phyloP scores from a whole-genome alignment of 2,329 filamentous ascomycete species.

The Epicoccum sorghinum region DNA sequence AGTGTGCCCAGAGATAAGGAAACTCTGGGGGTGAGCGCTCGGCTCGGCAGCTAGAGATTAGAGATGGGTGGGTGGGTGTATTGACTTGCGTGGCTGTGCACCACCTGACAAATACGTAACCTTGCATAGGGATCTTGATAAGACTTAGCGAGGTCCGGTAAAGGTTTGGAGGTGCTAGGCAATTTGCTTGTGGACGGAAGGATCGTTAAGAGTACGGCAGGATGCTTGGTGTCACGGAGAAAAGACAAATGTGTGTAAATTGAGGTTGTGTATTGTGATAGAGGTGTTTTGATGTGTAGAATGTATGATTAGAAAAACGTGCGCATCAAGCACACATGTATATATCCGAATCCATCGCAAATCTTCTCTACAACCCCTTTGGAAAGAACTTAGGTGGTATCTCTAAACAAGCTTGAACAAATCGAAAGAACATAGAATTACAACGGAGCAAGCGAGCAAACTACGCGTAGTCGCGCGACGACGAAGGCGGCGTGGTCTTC shows the following conservation, averaged over 20 bases:
- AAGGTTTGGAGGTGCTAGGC: not conserved
- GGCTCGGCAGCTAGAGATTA: not conserved
- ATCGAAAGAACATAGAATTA: constrained; percentile 5
- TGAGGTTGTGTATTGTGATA: too few relatives aligned
- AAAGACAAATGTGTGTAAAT: not conserved
- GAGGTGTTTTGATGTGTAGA: not conserved
- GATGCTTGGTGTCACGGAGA: not conserved
- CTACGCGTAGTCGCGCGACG: constrained; percentile 15
- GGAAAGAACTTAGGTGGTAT: constrained; percentile 20
- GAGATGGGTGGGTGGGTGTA: not conserved
- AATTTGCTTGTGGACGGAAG: not conserved
- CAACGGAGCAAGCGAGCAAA: not conserved
- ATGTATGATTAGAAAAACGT: constrained; percentile 12
- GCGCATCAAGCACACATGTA: constrained; percentile 13
- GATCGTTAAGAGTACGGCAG: not conserved
- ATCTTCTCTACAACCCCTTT: constrained; percentile 1
- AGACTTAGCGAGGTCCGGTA: not conserved
- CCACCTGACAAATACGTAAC: not conserved
- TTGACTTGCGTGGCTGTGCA: not conserved
- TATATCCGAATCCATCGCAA: not conserved
- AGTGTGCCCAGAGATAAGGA: constrained; percentile 8
- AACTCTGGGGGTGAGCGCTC: not conserved
- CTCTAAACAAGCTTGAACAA: constrained; percentile 15
- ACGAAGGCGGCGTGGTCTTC: constrained; percentile 22
- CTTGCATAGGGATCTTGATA: not conserved